Base-by-base conservation (phyloP, 768 basidiomycete species). In the Tubosaeta sp. region DNA sequence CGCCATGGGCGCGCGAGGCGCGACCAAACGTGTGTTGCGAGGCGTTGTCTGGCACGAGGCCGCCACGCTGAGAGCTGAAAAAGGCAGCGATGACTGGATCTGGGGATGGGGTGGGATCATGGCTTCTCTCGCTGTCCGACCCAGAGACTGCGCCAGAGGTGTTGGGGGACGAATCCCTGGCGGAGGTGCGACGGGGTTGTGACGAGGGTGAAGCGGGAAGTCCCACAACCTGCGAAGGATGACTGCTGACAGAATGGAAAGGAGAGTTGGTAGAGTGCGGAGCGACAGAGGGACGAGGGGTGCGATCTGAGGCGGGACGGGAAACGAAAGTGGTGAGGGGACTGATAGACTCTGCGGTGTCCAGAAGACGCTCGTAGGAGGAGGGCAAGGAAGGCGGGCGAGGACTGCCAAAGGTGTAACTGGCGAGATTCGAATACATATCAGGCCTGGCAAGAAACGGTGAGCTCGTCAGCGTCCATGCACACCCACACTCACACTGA, bases 1-100 rank as follows among this genome's bases (percentile, higher is more conserved):
- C 53, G 46, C 62, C 56, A 53, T 61, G 60, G 33, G 54, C 34
- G 51, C 64, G 57, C 41, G 74, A 74, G 11, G 75, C 76, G 46
- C 64, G 69, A 50, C 76, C 82, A 51, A 79, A 79, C 1, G 79
- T 80, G 57, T 77, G 71, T 52, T 71, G 73, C 13, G 79, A 82
- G 27, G 73, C 72, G 8, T 73, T 69, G 62, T 82, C 79, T 7
- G 70, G 46, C 47, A 65, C 51, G 60, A 70, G 52, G 31, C 51
- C 59, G 55, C 46, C 57, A 68, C 51, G 65, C 46, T 37, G 68
- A 47, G 55, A 29, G 37, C 41, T 49, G 43, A 33, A 54, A 48
- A 44, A 52, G 45, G 61, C 57, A 55, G 53, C 56, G 60, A 51
- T 60, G 64, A 56, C 51, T 54, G 47, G 67, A 64, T 59, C 71